phyloP scores from a whole-genome alignment of 306 rosid species.

The Lathyrus tuberosus region DNA sequence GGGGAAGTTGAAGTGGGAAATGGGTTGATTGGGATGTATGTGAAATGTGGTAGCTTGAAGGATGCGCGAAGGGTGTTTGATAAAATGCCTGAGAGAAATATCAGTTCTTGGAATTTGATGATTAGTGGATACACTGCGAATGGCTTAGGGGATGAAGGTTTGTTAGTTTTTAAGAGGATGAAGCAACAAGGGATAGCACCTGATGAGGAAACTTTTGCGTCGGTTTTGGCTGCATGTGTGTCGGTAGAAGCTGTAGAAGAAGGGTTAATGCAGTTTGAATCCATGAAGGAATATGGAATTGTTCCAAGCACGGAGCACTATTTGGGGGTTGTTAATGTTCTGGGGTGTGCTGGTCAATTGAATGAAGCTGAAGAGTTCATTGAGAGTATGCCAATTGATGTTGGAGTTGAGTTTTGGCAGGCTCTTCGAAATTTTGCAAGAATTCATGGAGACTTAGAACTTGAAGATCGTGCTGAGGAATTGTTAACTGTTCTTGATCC shows the following conservation, averaged over 20 bases:
- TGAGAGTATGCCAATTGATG: slow-evolving; percentile 60
- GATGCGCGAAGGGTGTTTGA: slow-evolving; percentile 80
- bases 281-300: slow-evolving; percentile 60
- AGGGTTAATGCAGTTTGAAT: slow-evolving; percentile 55
- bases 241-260: slow-evolving; percentile 62
- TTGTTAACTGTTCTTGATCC: slow-evolving; percentile 54
- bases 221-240: slow-evolving; percentile 71
- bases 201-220: slow-evolving; percentile 51
- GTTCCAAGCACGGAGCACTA: slow-evolving; percentile 61
- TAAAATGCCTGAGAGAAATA: slow-evolving; percentile 59
- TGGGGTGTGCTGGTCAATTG: slow-evolving; percentile 74
- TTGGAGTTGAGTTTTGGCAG: slow-evolving; percentile 53
- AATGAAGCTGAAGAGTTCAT: slow-evolving; percentile 73
- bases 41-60: slow-evolving; percentile 61
- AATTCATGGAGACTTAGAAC: slow-evolving; percentile 81
- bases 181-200: slow-evolving; percentile 55
- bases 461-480: slow-evolving; percentile 68
- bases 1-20: slow-evolving; percentile 56
- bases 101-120: slow-evolving; percentile 66
- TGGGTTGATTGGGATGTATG: slow-evolving; percentile 58
- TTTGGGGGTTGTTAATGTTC: slow-evolving; percentile 53
- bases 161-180: slow-evolving; percentile 66
- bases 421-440: slow-evolving; percentile 53
- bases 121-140: slow-evolving; percentile 60
- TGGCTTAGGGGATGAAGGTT: slow-evolving; percentile 59